phyloP scores from a whole-genome alignment of 257 asterid species.

The Mitragyna speciosa region DNA sequence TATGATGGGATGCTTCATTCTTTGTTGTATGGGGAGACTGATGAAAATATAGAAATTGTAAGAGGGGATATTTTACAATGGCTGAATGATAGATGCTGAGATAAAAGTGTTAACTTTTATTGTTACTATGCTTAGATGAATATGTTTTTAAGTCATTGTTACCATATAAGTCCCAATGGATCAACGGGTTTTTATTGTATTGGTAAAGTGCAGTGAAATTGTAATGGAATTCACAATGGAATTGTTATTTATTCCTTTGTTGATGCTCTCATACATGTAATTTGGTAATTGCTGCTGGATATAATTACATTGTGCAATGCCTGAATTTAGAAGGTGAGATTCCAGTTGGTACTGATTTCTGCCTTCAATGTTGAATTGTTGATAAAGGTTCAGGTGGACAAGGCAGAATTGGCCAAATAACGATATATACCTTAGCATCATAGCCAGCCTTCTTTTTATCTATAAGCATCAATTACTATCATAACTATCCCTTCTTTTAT shows the following conservation, averaged over 20 bases:
- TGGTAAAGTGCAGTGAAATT: background rate
- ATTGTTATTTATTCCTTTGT: too few relatives aligned
- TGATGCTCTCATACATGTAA: background rate
- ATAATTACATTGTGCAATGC: background rate
- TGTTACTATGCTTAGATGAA: background rate
- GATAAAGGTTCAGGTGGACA: background rate
- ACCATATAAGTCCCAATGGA: background rate
- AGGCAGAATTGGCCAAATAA: background rate
- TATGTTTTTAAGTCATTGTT: background rate
- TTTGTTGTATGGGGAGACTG: constrained; percentile 85
- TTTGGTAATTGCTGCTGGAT: background rate
- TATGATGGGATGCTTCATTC: constrained; percentile 95
- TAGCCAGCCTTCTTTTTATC: background rate
- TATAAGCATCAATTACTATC: too few relatives aligned
- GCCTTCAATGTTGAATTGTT: background rate
- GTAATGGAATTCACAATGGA: background rate
- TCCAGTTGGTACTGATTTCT: background rate
- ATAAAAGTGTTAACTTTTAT: background rate
- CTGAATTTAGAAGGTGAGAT: background rate
- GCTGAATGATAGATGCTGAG: constrained; percentile 47
- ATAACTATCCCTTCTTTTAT: too few relatives aligned
- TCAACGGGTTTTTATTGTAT: background rate
- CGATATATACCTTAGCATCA: too few relatives aligned
- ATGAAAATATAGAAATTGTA: constrained; percentile 71
- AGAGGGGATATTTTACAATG: constrained; percentile 64